Evolutionary conservation across 495 filamentous ascomycete genomes (phyloP).

Genomic region (Massariosphaeria phaeospora): DNA sequence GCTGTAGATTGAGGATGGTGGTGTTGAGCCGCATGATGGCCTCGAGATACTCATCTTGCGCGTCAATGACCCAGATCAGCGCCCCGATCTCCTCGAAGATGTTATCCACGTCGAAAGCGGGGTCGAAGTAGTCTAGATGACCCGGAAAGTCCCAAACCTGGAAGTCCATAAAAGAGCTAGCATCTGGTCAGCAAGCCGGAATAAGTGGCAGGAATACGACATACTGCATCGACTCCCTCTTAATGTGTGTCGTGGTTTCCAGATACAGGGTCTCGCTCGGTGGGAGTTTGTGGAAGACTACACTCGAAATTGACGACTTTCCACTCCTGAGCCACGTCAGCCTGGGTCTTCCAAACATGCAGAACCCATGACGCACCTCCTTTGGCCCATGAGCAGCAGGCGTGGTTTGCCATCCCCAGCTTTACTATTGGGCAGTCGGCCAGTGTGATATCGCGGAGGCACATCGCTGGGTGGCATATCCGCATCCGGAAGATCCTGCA

Average conservation of each 20-base stretch:
- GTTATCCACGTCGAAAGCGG: slow-evolving; percentile 77
- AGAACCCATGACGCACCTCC: slow-evolving; percentile 57
- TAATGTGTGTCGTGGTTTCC: slow-evolving; percentile 86
- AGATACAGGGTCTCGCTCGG: slow-evolving; percentile 92
- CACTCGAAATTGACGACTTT: slow-evolving; percentile 95
- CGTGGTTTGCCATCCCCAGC: slow-evolving; percentile 64
- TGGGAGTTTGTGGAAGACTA: slow-evolving; percentile 95
- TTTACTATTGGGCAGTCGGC: slow-evolving; percentile 39
- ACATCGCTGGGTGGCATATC: slow-evolving; percentile 35
- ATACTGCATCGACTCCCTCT: slow-evolving; percentile 88
- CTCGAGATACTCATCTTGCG: slow-evolving; percentile 93
- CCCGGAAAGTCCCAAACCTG: slow-evolving; percentile 97
- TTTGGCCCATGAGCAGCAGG: slow-evolving; percentile 89
- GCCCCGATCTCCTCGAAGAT: slow-evolving; percentile 92
- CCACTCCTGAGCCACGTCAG: slow-evolving; percentile 64
- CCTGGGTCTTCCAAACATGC: neutral
- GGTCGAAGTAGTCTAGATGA: slow-evolving; percentile 84
- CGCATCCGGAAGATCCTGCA: slow-evolving; percentile 38
- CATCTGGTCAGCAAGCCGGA: neutral
- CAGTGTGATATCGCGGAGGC: slow-evolving; percentile 38
- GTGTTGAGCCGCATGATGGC: slow-evolving; percentile 78
- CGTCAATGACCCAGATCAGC: slow-evolving; percentile 96
- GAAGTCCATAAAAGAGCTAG: slow-evolving; percentile 96
- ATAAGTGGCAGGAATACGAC: slow-evolving; percentile 31
- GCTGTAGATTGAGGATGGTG: slow-evolving; percentile 80